A percentile compares a stretch with the other conserved stretches of the same genome.
phyloP scores from a whole-genome alignment of 139 green algal genomes.

The Choricystis sp. region DNA sequence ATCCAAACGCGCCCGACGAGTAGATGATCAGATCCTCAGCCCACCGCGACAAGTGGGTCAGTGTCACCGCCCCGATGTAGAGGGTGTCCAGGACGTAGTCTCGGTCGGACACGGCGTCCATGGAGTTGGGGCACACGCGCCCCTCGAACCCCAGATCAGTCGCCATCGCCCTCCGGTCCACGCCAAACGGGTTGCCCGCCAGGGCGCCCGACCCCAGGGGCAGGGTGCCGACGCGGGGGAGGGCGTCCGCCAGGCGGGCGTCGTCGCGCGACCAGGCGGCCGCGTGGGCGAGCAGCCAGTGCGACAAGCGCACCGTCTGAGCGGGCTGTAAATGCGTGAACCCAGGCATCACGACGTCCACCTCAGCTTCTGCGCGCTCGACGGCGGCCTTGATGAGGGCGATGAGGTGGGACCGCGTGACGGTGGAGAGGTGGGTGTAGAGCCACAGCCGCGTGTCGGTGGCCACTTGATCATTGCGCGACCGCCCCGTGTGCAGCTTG shows the following conservation, averaged over 20 bases:
- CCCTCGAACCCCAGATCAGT: slow-evolving; percentile 54
- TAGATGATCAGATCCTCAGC: slow-evolving; percentile 97
- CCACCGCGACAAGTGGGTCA: slow-evolving; percentile 77
- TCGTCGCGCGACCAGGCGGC: slow-evolving; percentile 86
- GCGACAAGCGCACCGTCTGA: slow-evolving; percentile 81
- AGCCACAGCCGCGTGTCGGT: slow-evolving; percentile 96
- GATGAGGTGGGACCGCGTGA: slow-evolving; percentile 42
- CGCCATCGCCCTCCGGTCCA: slow-evolving; percentile 70
- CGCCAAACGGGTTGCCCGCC: slow-evolving; percentile 85
- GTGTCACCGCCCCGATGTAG: slow-evolving; percentile 62
- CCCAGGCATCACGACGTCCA: slow-evolving; percentile 83
- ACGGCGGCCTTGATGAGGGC: slow-evolving; percentile 62
- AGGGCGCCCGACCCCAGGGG: slow-evolving; percentile 80
- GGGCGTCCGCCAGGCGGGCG: slow-evolving; percentile 69
- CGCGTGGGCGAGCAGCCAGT: slow-evolving; percentile 88
- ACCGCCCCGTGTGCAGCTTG: slow-evolving; percentile 96
- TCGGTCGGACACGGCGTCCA: slow-evolving; percentile 89
- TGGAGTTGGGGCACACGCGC: slow-evolving; percentile 78
- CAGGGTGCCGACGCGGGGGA: slow-evolving; percentile 71
- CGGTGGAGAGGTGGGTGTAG: slow-evolving; percentile 40
- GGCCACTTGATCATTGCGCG: slow-evolving; percentile 92
- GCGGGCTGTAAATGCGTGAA: slow-evolving; percentile 95
- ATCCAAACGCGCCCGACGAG: slow-evolving; percentile 66
- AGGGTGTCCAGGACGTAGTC: slow-evolving; percentile 89
- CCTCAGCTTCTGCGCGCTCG: slow-evolving; percentile 64